Base-by-base conservation (phyloP, 768 basidiomycete genomes). In the Piloderma croceum region DNA sequence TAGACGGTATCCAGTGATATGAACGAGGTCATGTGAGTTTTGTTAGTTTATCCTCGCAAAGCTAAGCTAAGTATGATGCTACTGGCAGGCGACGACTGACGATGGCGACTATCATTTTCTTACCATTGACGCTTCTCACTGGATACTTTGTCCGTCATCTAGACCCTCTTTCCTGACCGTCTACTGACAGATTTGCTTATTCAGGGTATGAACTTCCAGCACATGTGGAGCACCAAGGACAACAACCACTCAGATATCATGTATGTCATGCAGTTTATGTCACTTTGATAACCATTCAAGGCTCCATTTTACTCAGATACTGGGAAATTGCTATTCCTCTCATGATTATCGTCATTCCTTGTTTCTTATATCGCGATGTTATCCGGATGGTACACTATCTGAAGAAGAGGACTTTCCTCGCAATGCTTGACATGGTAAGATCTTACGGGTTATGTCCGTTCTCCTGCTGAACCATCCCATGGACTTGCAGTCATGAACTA, bases 1-100 rank as follows among this genome's bases (percentile, higher is more conserved):
- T 51, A 84, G 83, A 73, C 81, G 62, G 73, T 79, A 13, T 79
- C 81, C 7, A 80, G 83, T 54, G 76, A 84, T 48, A 84, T 79
- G 80, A 85, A 85, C 53, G 68, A 79, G 55, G 76, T 79, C 35
- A 86, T 87, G 82, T 76, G 51, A 29, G 70, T 57, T n/a, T 32
- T 24, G 54, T 54, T 41, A 22, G 7, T 45, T 38, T 35, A 18
- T 23, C 21, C 32, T 33, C 39, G 17, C 25, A 24, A 35, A 27
- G 24, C 39, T 46, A 25, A 36, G 11, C 27, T 13, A 24, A 31
- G 15, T 12, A 12, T 6, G 7, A 10, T 43, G 21, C 29, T 32
- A 48, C 43, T 22, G 41, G 18, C 42, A 79, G 77, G 77, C 77
- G 77, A 31, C 73, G 74, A 35, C 63, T 86, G 29, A 84, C 81